Evolutionary conservation across 2,329 filamentous ascomycete genomes (phyloP).

Genomic region (Neocucurbitaria cava): DNA sequence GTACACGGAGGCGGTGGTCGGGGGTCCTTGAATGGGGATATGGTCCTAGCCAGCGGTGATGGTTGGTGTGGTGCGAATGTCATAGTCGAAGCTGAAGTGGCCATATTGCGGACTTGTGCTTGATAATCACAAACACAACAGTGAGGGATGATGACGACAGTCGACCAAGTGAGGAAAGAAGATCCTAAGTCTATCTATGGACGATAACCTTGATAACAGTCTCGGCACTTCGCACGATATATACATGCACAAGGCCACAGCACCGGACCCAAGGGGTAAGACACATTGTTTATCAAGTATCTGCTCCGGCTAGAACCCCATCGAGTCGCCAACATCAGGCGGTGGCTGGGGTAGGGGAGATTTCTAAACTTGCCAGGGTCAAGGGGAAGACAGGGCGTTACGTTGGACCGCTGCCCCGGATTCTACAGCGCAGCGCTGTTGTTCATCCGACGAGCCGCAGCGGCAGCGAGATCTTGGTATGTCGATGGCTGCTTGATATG

Average conservation of each 20-base stretch:
- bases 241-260: constrained; percentile 39
- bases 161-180: constrained; percentile 22
- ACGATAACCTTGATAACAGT: constrained; percentile 36
- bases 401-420: constrained; percentile 40
- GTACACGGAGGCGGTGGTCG: constrained; percentile 35
- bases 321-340: constrained; percentile 19
- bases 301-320: constrained; percentile 20
- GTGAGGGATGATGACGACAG: constrained; percentile 14
- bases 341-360: constrained; percentile 31
- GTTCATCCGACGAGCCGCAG: constrained; percentile 30
- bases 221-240: constrained; percentile 40
- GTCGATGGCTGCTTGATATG: constrained; percentile 29
- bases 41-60: constrained; percentile 30
- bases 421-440: constrained; percentile 33
- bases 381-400: constrained; percentile 31
- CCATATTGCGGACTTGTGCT: constrained; percentile 10
- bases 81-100: constrained; percentile 22
- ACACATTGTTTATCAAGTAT: constrained; percentile 44
- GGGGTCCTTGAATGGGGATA: constrained; percentile 37
- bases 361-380: constrained; percentile 29
- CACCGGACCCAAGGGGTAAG: constrained; percentile 39
- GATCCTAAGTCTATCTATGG: constrained; percentile 18
- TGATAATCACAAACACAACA: background rate
- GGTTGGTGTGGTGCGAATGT: constrained; percentile 28
- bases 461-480: constrained; percentile 32